These are phyloP conservation scores for Monascus ruber DNA, from an alignment of 2,329 filamentous ascomycete species.

Conservation along the genomic window DNA sequence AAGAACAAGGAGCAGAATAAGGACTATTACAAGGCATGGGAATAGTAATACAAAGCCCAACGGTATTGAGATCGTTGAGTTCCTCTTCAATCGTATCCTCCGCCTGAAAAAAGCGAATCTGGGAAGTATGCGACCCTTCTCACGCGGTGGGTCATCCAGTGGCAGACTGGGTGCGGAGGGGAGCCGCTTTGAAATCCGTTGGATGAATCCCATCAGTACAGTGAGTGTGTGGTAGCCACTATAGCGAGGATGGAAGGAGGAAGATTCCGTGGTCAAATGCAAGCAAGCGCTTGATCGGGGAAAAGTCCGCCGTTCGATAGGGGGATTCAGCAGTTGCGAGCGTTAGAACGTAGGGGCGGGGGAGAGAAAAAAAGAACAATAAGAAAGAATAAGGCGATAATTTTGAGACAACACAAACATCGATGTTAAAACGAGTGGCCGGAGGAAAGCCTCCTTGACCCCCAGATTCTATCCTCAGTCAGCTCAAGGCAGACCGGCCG, in stretches of 20 bases:
- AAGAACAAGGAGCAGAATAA: slow-evolving; percentile 83
- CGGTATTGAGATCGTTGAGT: slow-evolving; percentile 85
- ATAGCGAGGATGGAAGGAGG: slow-evolving; percentile 3
- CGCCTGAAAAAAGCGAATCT: slow-evolving; percentile 71
- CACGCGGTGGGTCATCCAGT: slow-evolving; percentile 35
- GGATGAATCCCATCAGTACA: slow-evolving; percentile 42
- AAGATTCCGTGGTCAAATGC: slow-evolving; percentile 3
- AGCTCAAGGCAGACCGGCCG: slow-evolving; percentile 20
- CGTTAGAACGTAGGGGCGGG: no score
- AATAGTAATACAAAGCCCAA: slow-evolving; percentile 88
- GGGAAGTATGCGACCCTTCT: slow-evolving; percentile 32
- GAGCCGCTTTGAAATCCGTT: slow-evolving; percentile 42
- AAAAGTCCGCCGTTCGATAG: no score
- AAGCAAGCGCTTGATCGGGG: slow-evolving; percentile 1
- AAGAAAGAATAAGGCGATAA: no score
- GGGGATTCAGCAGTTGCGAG: no score
- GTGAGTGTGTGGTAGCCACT: slow-evolving; percentile 14
- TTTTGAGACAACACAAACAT: no score
- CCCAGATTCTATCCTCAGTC: slow-evolving; percentile 20
- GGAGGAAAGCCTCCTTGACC: slow-evolving; percentile 33
- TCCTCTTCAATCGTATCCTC: slow-evolving; percentile 78
- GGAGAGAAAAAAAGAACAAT: no score
- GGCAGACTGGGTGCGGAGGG: slow-evolving; percentile 36
- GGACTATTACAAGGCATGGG: slow-evolving; percentile 77
- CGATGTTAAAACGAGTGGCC: slow-evolving; percentile 25